Evolutionary conservation across 140 eudicot species (phyloP).

Genomic region (Cichorium intybus): DNA sequence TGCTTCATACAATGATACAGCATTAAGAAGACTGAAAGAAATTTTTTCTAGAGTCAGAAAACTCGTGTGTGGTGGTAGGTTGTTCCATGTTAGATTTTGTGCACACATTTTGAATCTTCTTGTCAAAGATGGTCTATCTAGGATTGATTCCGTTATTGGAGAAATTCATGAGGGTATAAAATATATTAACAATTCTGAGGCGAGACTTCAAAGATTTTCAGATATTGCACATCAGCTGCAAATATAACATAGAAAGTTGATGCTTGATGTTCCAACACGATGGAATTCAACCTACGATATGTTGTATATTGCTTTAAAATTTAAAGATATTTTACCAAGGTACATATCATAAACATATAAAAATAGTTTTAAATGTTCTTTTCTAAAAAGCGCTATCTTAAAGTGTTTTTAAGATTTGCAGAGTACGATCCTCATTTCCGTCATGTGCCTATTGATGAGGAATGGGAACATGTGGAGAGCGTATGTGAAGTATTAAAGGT

Average conservation of each 20-base stretch:
- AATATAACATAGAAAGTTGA: constrained; percentile 1
- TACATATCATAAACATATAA: neutral
- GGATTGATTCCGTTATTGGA: neutral
- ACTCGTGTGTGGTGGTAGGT: neutral
- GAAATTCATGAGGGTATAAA: constrained; percentile 9
- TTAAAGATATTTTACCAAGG: constrained; percentile 6
- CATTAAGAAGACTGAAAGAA: neutral
- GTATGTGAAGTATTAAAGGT: neutral
- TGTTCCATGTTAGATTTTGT: constrained; percentile 10
- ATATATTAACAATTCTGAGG: constrained; percentile 4
- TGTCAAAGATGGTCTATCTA: constrained; percentile 5
- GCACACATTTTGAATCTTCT: constrained; percentile 9
- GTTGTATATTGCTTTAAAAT: neutral
- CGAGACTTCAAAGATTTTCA: neutral
- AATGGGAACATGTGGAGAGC: neutral
- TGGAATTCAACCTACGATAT: constrained; percentile 7
- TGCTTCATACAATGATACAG: constrained; percentile 5
- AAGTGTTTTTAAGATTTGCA: neutral
- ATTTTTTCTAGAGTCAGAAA: neutral
- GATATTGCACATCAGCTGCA: neutral
- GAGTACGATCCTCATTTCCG: neutral
- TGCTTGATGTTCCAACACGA: constrained; percentile 7
- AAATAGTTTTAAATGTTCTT: neutral
- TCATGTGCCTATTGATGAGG: neutral
- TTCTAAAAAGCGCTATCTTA: neutral